These are phyloP conservation scores for Daedaleopsis sinensis DNA, from an alignment of 768 basidiomycete species.

Conservation along the genomic window DNA sequence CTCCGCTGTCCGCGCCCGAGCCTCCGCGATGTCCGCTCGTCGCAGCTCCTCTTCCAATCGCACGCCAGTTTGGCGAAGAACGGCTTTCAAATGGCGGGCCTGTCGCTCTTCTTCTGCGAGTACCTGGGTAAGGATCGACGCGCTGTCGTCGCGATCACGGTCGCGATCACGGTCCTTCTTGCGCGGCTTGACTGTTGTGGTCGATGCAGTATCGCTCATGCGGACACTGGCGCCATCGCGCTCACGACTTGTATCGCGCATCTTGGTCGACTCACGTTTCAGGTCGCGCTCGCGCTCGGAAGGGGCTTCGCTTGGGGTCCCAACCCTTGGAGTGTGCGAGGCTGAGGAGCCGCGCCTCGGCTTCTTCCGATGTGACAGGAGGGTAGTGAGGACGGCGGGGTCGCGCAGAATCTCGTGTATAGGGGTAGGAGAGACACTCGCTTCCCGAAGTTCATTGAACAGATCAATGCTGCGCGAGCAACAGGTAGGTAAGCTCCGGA, in stretches of 20 bases:
- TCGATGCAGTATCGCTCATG: conserved; percentile 14
- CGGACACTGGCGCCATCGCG: conserved; percentile 14
- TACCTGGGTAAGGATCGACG: conserved; percentile 39
- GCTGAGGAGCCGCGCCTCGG: conserved; percentile 39
- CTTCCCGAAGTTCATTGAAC: conserved; percentile 40
- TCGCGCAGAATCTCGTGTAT: conserved; percentile 48
- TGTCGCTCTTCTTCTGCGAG: conserved; percentile 61
- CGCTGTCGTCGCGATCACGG: conserved; percentile 23
- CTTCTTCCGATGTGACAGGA: conserved; percentile 39
- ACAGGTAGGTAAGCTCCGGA: background rate
- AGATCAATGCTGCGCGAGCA: conserved; percentile 17
- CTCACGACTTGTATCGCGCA: conserved; percentile 8
- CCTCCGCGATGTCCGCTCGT: conserved; percentile 52
- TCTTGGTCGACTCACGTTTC: conserved; percentile 1
- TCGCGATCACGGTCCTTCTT: conserved; percentile 38
- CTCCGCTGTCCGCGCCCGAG: conserved; percentile 57
- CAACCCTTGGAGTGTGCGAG: conserved; percentile 36
- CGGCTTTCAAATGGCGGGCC: conserved; percentile 53
- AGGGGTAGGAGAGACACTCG: conserved; percentile 47
- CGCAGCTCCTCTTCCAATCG: conserved; percentile 59
- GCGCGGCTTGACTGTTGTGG: conserved; percentile 28
- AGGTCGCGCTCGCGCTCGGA: conserved; percentile 1
- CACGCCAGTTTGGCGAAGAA: conserved; percentile 53
- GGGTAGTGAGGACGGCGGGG: conserved; percentile 40
- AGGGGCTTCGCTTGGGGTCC: conserved; percentile 23